Evolutionary conservation across 1,284 basidiomycete species (phyloP).

Genomic region (Leccinum griseonigrum): DNA sequence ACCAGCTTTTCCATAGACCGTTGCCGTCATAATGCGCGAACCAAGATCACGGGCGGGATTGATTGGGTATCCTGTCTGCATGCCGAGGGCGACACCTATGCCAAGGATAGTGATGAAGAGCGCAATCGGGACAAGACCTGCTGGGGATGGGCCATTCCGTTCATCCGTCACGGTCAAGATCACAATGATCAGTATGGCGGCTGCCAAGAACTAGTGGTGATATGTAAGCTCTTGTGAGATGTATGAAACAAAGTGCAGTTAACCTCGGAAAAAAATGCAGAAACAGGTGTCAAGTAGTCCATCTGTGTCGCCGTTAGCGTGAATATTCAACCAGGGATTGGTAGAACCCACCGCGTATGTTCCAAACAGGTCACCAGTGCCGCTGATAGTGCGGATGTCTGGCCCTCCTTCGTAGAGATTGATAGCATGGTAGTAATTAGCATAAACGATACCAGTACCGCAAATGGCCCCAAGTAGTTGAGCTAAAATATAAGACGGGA

Average conservation of each 20-base stretch:
- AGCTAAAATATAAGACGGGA: conserved; percentile 66
- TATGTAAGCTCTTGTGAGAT: conserved; percentile 1
- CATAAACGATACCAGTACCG: conserved; percentile 71
- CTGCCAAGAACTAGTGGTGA: conserved; percentile 48
- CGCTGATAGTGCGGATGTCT: conserved; percentile 55
- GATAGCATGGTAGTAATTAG: conserved; percentile 76
- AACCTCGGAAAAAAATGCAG: conserved; percentile 62
- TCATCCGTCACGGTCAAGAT: conserved; percentile 45
- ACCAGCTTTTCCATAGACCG: conserved; percentile 55
- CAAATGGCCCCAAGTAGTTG: conserved; percentile 71
- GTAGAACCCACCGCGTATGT: conserved; percentile 60
- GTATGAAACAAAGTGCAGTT: conserved; percentile 9
- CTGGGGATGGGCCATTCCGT: conserved; percentile 45
- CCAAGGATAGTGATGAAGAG: conserved; percentile 57
- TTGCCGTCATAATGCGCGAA: conserved; percentile 56
- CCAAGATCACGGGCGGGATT: conserved; percentile 68
- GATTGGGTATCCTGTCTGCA: conserved; percentile 61
- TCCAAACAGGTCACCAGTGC: conserved; percentile 68
- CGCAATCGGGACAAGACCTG: conserved; percentile 51
- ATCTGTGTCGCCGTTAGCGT: conserved; percentile 38
- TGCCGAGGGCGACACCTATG: conserved; percentile 53
- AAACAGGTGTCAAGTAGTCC: conserved; percentile 55
- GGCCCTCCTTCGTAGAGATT: conserved; percentile 64
- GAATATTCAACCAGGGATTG: background rate
- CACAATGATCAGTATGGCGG: conserved; percentile 52